Evolutionary conservation across 78 protist genomes (phyloP).

Genomic region (Dictyostelium brefeldianum): DNA sequence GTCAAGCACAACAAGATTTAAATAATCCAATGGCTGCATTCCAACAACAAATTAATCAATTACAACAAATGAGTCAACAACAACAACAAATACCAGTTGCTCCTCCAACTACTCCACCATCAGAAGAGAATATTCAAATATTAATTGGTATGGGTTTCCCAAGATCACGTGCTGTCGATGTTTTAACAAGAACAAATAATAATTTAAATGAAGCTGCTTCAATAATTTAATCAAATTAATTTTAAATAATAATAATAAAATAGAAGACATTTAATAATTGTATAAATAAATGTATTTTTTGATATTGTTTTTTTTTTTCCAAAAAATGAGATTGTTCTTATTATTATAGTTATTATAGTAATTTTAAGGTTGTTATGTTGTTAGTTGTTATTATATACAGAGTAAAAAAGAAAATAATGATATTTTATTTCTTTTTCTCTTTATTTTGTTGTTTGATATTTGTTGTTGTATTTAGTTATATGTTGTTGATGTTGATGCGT

Average conservation of each 20-base stretch:
- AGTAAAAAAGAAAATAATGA: too few species aligned
- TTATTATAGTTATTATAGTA: too few species aligned
- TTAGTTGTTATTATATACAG: too few species aligned
- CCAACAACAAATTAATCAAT: neutral
- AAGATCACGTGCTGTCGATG: slow-evolving; percentile 20
- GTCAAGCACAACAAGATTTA: neutral
- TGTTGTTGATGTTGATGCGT: neutral
- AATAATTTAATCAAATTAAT: slow-evolving; percentile 28
- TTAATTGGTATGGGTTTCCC: slow-evolving; percentile 51
- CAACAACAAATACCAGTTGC: neutral
- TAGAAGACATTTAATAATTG: neutral
- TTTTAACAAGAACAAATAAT: slow-evolving; percentile 29
- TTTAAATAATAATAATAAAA: neutral
- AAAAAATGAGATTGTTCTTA: neutral
- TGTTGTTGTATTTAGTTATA: neutral
- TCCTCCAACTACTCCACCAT: slow-evolving; percentile 23
- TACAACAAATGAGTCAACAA: neutral
- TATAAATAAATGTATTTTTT: neutral
- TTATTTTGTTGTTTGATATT: neutral
- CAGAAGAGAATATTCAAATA: slow-evolving; percentile 36
- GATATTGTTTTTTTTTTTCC: neutral
- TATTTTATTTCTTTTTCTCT: neutral
- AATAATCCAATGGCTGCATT: slow-evolving; percentile 12
- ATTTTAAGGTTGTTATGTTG: neutral
- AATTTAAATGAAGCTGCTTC: slow-evolving; percentile 56